These are phyloP conservation scores for Sporothrix dimorphospora DNA, from an alignment of 2,329 filamentous ascomycete species.

Conservation along the genomic window DNA sequence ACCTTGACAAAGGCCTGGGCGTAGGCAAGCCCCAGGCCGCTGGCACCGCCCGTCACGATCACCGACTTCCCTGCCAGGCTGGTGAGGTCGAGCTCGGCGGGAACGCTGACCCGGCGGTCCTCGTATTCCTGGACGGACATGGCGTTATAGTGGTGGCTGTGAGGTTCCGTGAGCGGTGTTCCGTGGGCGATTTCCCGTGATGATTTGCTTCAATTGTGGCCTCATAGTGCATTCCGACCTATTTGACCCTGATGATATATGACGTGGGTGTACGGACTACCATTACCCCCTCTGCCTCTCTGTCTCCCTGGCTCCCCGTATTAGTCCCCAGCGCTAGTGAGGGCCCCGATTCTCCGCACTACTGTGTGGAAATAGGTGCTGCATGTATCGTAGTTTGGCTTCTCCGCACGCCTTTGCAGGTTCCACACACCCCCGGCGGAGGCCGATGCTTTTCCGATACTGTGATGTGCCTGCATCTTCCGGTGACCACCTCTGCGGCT, in stretches of 20 bases:
- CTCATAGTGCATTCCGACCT: neutral
- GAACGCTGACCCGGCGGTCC: constrained; percentile 12
- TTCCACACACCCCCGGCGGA: neutral
- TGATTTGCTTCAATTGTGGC: neutral
- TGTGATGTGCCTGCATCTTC: neutral
- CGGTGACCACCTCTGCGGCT: neutral
- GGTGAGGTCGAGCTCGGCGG: constrained; percentile 35
- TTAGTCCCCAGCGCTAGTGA: neutral
- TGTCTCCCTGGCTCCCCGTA: neutral
- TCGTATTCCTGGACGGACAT: constrained; percentile 27
- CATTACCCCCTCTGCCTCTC: neutral
- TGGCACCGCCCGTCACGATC: constrained; percentile 53
- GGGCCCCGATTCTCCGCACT: neutral
- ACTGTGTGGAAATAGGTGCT: neutral
- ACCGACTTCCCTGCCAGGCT: constrained; percentile 47
- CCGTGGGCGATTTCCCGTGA: neutral
- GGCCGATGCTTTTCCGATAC: constrained; percentile 10
- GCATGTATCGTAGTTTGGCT: neutral
- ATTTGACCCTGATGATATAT: neutral
- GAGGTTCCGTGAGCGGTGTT: neutral
- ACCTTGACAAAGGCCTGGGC: constrained; percentile 43
- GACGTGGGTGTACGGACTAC: neutral
- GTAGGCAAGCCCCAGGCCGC: constrained; percentile 46
- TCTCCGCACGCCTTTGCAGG: neutral
- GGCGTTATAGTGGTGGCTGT: neutral